Percentiles rank a stretch among this genome's conserved stretches.
phyloP scores from a whole-genome alignment of 805 yeast species.

The Yarrowia divulgata region DNA sequence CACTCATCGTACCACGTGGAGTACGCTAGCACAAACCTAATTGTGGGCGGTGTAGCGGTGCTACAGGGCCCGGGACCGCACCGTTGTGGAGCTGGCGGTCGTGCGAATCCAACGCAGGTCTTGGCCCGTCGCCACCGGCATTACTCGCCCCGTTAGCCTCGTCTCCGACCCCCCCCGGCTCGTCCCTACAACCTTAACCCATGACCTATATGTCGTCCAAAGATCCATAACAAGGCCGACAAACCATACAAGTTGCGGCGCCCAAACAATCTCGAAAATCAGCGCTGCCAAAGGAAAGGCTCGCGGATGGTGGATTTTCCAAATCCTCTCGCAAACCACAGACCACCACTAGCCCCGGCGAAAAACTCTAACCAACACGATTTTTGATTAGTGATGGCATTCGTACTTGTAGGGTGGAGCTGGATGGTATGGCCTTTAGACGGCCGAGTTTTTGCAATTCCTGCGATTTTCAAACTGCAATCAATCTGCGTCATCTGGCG shows the following conservation, averaged over 20 bases:
- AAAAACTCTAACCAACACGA: not conserved
- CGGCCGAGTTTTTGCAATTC: no score
- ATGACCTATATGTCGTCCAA: not conserved
- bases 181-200: not conserved
- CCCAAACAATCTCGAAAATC: not conserved
- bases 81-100: not conserved
- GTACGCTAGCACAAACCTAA: slow-evolving; percentile 17
- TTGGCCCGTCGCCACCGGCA: not conserved
- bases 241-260: no score
- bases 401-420: not conserved
- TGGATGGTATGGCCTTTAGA: not conserved
- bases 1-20: slow-evolving; percentile 11
- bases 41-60: not conserved
- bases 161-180: not conserved
- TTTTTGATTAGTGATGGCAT: slow-evolving; percentile 7
- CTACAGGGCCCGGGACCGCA: not conserved
- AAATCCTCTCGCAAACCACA: not conserved
- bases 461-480: no score
- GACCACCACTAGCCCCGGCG: not conserved
- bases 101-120: not conserved
- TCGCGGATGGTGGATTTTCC: not conserved
- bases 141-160: not conserved
- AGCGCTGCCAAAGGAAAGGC: not conserved
- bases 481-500: no score
- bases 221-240: no score